These are phyloP conservation scores for Panellus pusillus DNA, from an alignment of 768 basidiomycete genomes.

Conservation along the genomic window DNA sequence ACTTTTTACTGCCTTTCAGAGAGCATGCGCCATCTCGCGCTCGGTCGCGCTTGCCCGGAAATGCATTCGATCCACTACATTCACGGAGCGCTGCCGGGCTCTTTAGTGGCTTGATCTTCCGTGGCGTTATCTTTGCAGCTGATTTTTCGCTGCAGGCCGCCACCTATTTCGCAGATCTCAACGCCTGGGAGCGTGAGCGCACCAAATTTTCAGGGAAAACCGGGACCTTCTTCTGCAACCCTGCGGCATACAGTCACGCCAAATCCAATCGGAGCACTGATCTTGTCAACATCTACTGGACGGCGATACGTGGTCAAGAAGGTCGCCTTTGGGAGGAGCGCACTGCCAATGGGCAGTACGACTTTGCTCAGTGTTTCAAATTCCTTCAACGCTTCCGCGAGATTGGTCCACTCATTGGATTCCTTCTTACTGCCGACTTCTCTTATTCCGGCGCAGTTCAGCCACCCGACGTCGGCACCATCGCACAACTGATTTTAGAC, in stretches of 20 bases:
- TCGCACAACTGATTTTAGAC: not conserved
- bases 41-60: too few relatives aligned
- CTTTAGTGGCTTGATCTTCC: not conserved
- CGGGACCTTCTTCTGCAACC: slow-evolving; percentile 1
- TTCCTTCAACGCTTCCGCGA: not conserved
- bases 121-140: not conserved
- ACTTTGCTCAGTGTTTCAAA: not conserved
- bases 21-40: slow-evolving; percentile 6
- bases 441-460: not conserved
- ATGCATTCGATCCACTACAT: not conserved
- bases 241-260: not conserved
- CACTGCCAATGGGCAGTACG: not conserved
- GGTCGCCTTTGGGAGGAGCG: too few relatives aligned
- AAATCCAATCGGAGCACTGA: not conserved
- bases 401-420: not conserved
- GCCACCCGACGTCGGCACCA: not conserved
- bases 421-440: slow-evolving; percentile 1
- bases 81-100: not conserved
- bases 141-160: not conserved
- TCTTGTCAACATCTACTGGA: too few relatives aligned
- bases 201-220: not conserved
- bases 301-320: too few relatives aligned
- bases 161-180: not conserved
- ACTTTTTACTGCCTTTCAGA: slow-evolving; percentile 1
- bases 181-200: not conserved